Evolutionary conservation across 805 yeast genomes (phyloP), one percentile per base, ranked within the genome.

Genomic region (Suhomyces sp.): DNA sequence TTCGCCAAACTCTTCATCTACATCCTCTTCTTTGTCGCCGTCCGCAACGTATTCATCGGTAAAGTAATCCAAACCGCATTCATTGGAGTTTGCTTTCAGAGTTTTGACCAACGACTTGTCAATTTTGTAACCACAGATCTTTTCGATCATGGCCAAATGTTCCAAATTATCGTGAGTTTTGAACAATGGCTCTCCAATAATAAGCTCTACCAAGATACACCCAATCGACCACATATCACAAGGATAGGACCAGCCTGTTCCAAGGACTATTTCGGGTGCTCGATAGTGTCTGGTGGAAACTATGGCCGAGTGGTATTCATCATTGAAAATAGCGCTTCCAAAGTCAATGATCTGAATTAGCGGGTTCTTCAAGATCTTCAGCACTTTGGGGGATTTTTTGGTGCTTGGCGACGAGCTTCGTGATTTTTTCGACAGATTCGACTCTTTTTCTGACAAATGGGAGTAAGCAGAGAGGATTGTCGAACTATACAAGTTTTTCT

Each of bases 181-280:
- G 70, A 93, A 94, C 23, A 94, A 73, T 0, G 97, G 97, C 64
- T 90, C 96, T 26, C 99, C 99, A 17, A 96, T 90, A 38, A 89
- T 85, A 48, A 94, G 72, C 71, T 94, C 99, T 8, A 90, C 92
- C 35, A 94, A 72, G 13, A 94, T 90, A 68, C 98, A 93, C 1
- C 97, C 99, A 44, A 94, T 78, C 1, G 97, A 89, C 99, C 99
- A 94, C 73, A 93, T 76, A 68, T 94, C 99, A 68, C 98, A 93
- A 1, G 97, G 96, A 61, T 81, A 91, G 6, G 97, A 88, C 98
- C 99, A 94, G 17, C 97, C 97, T n/a, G 83, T 79, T 1, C 97
- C 97, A 29, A 94, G 72, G 1, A 93, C 90, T 57, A 94, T 91
- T 67, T 94, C 99, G 0, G 99, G 99, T 0, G 99, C 99, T 50